A percentile compares a stretch with the other conserved stretches of the same genome.
Evolutionary conservation across 129 eudicot species (phyloP).

Genomic region (Erigeron canadensis): DNA sequence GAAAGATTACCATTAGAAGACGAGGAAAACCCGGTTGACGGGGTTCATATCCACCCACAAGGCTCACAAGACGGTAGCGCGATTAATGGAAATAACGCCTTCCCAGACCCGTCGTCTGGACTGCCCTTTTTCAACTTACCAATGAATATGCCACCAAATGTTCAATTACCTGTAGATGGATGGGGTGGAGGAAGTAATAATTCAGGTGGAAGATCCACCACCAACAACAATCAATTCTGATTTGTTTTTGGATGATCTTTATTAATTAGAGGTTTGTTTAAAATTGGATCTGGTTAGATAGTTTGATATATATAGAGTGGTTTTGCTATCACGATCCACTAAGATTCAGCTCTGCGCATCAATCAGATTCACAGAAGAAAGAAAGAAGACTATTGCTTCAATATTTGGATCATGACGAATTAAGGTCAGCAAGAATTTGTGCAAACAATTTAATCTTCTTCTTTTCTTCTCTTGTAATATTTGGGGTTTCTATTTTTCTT

Average conservation of each 20-base stretch:
- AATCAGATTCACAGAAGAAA: neutral
- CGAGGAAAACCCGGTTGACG: constrained; percentile 26
- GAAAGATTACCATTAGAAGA: constrained; percentile 40
- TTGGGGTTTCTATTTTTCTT: constrained; percentile 20
- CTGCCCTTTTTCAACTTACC: constrained; percentile 40
- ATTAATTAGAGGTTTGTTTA: constrained; percentile 12
- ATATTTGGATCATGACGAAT: constrained; percentile 25
- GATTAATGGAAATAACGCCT: constrained; percentile 16
- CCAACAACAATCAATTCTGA: constrained; percentile 29
- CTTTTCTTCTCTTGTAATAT: constrained; percentile 21
- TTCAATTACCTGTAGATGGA: constrained; percentile 36
- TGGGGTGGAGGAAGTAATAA: constrained; percentile 37
- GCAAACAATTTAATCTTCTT: constrained; percentile 13
- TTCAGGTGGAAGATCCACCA: constrained; percentile 30
- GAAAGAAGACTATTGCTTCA: neutral
- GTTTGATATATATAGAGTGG: constrained; percentile 9
- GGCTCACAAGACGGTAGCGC: constrained; percentile 20
- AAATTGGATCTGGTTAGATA: constrained; percentile 20
- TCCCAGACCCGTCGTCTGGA: constrained; percentile 38
- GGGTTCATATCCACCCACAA: constrained; percentile 21
- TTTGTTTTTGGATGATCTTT: constrained; percentile 7
- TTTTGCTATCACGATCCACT: neutral
- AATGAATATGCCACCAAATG: constrained; percentile 28
- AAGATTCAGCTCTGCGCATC: neutral
- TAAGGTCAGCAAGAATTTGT: constrained; percentile 25